Evolutionary conservation across 306 rosid species (phyloP).

Genomic region (Ammopiptanthus mongolicus): DNA sequence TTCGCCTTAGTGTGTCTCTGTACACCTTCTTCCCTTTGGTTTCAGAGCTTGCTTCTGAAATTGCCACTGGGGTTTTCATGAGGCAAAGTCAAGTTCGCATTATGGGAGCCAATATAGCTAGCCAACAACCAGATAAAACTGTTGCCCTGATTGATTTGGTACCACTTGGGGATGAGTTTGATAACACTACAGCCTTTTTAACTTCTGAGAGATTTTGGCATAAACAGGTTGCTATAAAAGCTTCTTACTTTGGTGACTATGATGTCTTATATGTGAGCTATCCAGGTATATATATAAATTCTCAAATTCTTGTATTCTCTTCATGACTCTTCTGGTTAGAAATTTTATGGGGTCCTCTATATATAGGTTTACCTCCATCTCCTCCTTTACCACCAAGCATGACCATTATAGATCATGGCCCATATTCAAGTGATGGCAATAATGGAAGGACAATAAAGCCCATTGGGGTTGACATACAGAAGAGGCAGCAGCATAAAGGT

Average conservation of each 20-base stretch:
- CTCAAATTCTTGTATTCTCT: constrained; percentile 16
- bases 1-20: constrained; percentile 68
- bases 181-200: constrained; percentile 77
- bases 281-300: constrained; percentile 58
- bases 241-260: constrained; percentile 80
- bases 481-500: constrained; percentile 48
- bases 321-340: constrained; percentile 16
- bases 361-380: constrained; percentile 78
- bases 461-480: constrained; percentile 71
- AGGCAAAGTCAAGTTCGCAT: constrained; percentile 89
- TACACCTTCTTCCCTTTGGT: constrained; percentile 97
- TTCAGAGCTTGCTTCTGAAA: constrained; percentile 82
- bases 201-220: constrained; percentile 84
- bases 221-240: constrained; percentile 61
- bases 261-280: constrained; percentile 82
- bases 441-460: constrained; percentile 73
- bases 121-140: constrained; percentile 69
- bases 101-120: constrained; percentile 84
- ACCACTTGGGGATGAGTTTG: constrained; percentile 77
- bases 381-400: constrained; percentile 75
- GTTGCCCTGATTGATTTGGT: constrained; percentile 71
- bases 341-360: constrained; percentile 18
- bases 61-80: constrained; percentile 70
- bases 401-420: constrained; percentile 52
- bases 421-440: constrained; percentile 45